Evolutionary conservation across 1,284 basidiomycete species (phyloP).

Genomic region (Neolentinus lepideus): DNA sequence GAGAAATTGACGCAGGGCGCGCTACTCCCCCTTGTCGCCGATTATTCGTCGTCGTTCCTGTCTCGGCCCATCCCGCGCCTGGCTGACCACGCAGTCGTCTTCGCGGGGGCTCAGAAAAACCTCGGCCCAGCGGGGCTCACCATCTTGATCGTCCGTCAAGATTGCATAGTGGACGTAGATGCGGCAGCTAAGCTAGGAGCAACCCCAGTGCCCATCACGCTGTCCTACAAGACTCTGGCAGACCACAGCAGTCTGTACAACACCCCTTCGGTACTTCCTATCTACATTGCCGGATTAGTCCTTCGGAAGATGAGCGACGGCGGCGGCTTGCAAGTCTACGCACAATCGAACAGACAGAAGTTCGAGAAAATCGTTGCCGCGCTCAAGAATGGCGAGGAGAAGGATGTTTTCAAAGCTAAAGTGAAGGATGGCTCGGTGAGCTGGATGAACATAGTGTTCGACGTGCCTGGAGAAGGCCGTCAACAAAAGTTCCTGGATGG

Average conservation of each 20-base stretch:
- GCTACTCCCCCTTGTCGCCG: constrained; percentile 83
- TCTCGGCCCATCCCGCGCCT: constrained; percentile 88
- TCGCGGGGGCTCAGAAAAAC: constrained; percentile 99
- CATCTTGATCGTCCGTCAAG: constrained; percentile 88
- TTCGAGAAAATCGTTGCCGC: constrained; percentile 68
- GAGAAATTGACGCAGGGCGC: constrained; percentile 47
- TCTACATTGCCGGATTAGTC: constrained; percentile 90
- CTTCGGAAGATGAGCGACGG: constrained; percentile 62
- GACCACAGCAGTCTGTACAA: constrained; percentile 87
- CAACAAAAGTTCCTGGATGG: constrained; percentile 73
- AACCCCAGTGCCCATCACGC: constrained; percentile 68
- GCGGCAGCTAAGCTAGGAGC: constrained; percentile 72
- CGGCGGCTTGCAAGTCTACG: constrained; percentile 71
- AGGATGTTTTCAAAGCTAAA: constrained; percentile 60
- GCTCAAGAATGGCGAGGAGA: constrained; percentile 63
- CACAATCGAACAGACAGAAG: constrained; percentile 66
- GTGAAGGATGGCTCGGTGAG: constrained; percentile 71
- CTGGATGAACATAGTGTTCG: constrained; percentile 94
- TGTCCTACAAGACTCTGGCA: constrained; percentile 84
- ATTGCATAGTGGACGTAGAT: constrained; percentile 85
- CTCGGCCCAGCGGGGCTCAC: constrained; percentile 93
- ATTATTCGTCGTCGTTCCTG: constrained; percentile 97
- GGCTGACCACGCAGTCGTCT: constrained; percentile 88
- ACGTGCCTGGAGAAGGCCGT: constrained; percentile 57
- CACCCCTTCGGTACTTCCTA: constrained; percentile 89